Evolutionary conservation across 2,329 filamentous ascomycete genomes (phyloP), one percentile per base, ranked within the genome.

Genomic region (Rhexocercosporidium sp.): DNA sequence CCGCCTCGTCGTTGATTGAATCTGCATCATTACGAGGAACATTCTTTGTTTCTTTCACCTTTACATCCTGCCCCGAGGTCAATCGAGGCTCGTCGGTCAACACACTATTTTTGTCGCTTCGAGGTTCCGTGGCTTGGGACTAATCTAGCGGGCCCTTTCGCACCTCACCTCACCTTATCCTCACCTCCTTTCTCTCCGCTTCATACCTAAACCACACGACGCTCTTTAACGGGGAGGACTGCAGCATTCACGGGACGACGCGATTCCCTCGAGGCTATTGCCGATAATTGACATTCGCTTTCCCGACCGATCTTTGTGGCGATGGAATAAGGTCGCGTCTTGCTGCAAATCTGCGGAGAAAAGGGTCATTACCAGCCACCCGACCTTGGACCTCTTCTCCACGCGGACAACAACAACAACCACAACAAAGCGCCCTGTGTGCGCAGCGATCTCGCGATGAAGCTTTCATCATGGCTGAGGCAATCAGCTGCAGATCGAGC

Each of bases 401-500:
- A 57, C 47, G 51, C 61, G 64, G 63, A 65, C 44, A 62, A 66
- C 57, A 62, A 66, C 57, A 47, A 67, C 54, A 51, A 57, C 65
- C 54, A 64, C 54, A 63, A 22, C 39, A 61, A n/a, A 66, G 60
- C 64, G 65, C 66, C 65, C 65, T 57, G 62, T 59, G 61, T 56
- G 70, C 67, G 68, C 61, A 65, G 62, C 57, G 41, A 65, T 66
- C 68, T 61, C 74, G 70, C 73, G 64, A 78, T 78, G 77, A 76
- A 70, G 70, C 31, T 76, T 67, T 70, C 72, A 67, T 75, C 74
- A 71, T 75, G 73, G 72, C 72, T 75, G 71, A 74, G 71, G 68
- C 69, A 66, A 64, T 70, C 70, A 70, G 70, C 70, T 63, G 64
- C 70, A 27, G 65, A 71, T 62, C 71, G 66, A 61, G 74, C 54